These are phyloP conservation scores for Gloeophyllum trabeum DNA, from an alignment of 768 basidiomycete genomes.

Conservation along the genomic window DNA sequence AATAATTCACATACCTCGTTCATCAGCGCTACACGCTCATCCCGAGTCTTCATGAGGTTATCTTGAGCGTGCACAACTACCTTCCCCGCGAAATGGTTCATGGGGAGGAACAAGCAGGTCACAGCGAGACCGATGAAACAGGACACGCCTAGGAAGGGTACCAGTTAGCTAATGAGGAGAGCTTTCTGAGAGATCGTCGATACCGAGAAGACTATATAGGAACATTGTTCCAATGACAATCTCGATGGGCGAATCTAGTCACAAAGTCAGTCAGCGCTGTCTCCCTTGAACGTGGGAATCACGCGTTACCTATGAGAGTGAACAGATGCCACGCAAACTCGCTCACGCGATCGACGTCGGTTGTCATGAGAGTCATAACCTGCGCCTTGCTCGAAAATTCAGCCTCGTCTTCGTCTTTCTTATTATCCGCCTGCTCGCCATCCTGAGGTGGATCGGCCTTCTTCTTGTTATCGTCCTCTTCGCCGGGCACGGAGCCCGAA, in stretches of 20 bases:
- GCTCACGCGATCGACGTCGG: constrained; percentile 83
- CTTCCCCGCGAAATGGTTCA: constrained; percentile 81
- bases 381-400: constrained; percentile 51
- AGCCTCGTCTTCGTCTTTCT: constrained; percentile 39
- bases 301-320: constrained; percentile 62
- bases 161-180: constrained; percentile 1
- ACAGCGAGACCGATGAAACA: constrained; percentile 72
- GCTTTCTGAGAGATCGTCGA: constrained; percentile 5
- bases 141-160: constrained; percentile 35
- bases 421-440: constrained; percentile 41
- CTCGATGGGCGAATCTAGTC: constrained; percentile 65
- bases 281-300: background rate
- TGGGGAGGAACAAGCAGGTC: constrained; percentile 50
- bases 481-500: background rate
- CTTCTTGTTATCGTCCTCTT: background rate
- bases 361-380: constrained; percentile 94
- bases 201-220: constrained; percentile 69
- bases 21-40: constrained; percentile 86
- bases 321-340: constrained; percentile 78
- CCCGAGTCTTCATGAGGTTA: constrained; percentile 83
- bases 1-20: constrained; percentile 44
- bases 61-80: constrained; percentile 71
- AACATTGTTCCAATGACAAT: constrained; percentile 64
- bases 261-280: constrained; percentile 3
- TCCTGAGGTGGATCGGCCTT: constrained; percentile 4